These are phyloP conservation scores for Pseudogymnoascus sp. DNA, from an alignment of 2,329 filamentous ascomycete genomes.

Conservation along the genomic window DNA sequence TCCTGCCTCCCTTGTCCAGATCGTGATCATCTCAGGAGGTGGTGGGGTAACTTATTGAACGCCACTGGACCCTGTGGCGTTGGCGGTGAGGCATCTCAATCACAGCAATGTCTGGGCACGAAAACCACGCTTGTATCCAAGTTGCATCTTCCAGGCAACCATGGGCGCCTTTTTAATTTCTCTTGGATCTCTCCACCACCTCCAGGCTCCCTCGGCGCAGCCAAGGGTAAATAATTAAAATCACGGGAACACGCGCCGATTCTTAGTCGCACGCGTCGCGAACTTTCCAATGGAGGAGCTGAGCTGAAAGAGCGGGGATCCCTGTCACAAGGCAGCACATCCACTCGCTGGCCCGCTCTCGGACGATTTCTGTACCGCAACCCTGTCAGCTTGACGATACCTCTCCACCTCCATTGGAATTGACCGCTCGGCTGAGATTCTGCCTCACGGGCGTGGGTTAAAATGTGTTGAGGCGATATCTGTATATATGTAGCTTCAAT, in stretches of 20 bases:
- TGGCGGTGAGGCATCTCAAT: not conserved
- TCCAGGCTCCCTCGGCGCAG: not conserved
- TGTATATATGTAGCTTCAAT: slow-evolving; percentile 7
- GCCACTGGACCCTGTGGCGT: slow-evolving; percentile 8
- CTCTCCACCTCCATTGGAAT: not conserved
- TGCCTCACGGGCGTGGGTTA: not conserved
- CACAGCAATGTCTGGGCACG: not conserved
- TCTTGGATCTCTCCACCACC: not conserved
- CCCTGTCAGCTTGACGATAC: not conserved
- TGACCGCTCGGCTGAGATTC: not conserved
- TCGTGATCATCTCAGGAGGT: not conserved
- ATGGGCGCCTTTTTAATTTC: not conserved
- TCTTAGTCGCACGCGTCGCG: not conserved
- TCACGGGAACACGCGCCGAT: not conserved
- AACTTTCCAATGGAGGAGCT: not conserved
- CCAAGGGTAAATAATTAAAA: not conserved
- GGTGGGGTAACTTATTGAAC: not conserved
- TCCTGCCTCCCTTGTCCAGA: not conserved
- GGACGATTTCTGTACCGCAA: not conserved
- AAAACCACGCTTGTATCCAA: not conserved
- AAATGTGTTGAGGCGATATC: not conserved
- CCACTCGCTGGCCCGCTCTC: slow-evolving; percentile 3
- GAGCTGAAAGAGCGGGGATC: not conserved
- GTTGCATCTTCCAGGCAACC: not conserved
- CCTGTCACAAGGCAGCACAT: not conserved